These are phyloP conservation scores for Arabidopsis suecica DNA, from an alignment of 345 rosid genomes.

Conservation along the genomic window DNA sequence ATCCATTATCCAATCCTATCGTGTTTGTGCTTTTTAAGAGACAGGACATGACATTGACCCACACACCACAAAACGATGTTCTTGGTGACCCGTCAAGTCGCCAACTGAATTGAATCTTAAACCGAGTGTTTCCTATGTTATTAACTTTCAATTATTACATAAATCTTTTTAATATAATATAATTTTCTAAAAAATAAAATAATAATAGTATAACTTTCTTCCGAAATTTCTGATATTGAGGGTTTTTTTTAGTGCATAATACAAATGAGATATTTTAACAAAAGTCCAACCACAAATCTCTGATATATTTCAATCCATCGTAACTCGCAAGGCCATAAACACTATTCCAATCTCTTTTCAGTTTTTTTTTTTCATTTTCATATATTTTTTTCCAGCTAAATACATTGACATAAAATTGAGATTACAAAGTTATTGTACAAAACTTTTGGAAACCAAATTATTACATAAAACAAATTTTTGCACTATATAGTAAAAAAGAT, in stretches of 20 bases:
- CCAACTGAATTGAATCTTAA: conserved; percentile 9
- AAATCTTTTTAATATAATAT: not conserved
- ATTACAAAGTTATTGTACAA: too few relatives aligned
- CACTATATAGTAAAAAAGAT: too few relatives aligned
- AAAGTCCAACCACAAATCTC: not conserved
- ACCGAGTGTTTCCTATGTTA: not conserved
- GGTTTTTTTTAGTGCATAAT: not conserved
- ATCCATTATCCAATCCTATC: not conserved
- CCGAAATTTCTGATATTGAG: not conserved
- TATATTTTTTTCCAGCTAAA: too few relatives aligned
- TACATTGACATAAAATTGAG: too few relatives aligned
- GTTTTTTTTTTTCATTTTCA: too few relatives aligned
- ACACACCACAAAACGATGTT: not conserved
- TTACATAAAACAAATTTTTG: too few relatives aligned
- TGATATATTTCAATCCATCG: not conserved
- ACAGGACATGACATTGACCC: not conserved
- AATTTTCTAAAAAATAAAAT: too few relatives aligned
- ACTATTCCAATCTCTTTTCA: not conserved
- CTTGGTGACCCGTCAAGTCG: not conserved
- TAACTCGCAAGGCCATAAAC: not conserved
- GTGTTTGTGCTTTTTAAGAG: not conserved
- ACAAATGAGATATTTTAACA: not conserved
- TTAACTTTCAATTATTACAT: not conserved
- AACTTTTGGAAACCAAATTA: too few relatives aligned
- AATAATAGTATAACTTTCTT: too few relatives aligned